phyloP scores from a whole-genome alignment of 345 rosid genomes.

The Anacardium occidentale region DNA sequence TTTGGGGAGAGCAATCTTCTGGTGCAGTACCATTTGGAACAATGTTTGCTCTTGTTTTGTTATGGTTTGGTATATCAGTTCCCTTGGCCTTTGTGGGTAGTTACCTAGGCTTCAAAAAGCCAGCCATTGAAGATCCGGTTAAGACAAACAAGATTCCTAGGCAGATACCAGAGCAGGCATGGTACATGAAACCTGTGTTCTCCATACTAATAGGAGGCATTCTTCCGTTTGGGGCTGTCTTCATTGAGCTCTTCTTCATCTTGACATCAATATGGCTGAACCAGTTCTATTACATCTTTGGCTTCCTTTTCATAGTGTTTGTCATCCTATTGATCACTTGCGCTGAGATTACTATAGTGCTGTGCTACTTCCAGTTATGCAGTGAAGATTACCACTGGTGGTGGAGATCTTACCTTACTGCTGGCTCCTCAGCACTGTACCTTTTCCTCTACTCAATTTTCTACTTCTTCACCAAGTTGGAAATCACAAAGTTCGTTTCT shows the following conservation, averaged over 20 bases:
- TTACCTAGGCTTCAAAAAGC: slow-evolving; percentile 90
- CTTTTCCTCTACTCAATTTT: slow-evolving; percentile 93
- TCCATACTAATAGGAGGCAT: slow-evolving; percentile 92
- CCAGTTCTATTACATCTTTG: slow-evolving; percentile 98
- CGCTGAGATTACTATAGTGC: slow-evolving; percentile 89
- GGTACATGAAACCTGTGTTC: slow-evolving; percentile 96
- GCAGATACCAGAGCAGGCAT: slow-evolving; percentile 91
- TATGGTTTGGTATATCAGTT: slow-evolving; percentile 97
- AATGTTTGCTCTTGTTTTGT: slow-evolving; percentile 91
- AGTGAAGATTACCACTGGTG: slow-evolving; percentile 98
- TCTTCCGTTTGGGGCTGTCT: slow-evolving; percentile 96
- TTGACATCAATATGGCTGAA: slow-evolving; percentile 96
- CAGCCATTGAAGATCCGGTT: slow-evolving; percentile 85
- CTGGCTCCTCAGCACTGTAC: slow-evolving; percentile 92
- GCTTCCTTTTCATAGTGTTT: slow-evolving; percentile 95
- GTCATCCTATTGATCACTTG: slow-evolving; percentile 82
- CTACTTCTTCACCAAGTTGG: slow-evolving; percentile 95
- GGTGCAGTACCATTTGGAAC: slow-evolving; percentile 98
- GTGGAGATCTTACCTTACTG: slow-evolving; percentile 97
- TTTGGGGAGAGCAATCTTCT: slow-evolving; percentile 95
- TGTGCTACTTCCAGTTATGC: slow-evolving; percentile 97
- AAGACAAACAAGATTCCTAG: slow-evolving; percentile 95
- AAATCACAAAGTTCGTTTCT: slow-evolving; percentile 82
- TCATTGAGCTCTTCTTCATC: slow-evolving; percentile 96
- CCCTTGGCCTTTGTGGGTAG: slow-evolving; percentile 95